Base-by-base conservation (phyloP, 805 yeast species). In the Lipomyces yamadae region DNA sequence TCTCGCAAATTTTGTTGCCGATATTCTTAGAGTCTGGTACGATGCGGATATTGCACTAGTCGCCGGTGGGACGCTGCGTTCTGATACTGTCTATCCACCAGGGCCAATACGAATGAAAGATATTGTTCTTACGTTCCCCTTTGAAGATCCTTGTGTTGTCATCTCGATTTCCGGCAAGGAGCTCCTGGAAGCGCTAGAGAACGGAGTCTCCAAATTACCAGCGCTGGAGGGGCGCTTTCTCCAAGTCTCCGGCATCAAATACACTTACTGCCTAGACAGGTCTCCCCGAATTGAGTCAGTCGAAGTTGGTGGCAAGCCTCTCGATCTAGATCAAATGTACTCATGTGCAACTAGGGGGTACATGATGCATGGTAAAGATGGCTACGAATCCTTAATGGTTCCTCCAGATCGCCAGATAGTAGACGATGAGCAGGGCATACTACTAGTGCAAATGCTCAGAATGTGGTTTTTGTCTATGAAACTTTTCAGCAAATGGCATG, bases 101-200 rank as follows among this genome's bases (percentile, higher is more conserved):
- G 73, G 73, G 2, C 67, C 69, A 8, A 18, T 71, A 3, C 29
- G 61, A 4, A 58, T 71, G 57, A 63, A 65, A 37, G 72, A 69
- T 33, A 60, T 71, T 32, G 72, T 70, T 10, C 42, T 66, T n/a
- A 58, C 70, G 10, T 71, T 71, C 35, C 73, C 73, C 1, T 71
- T 66, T 45, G 73, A 71, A 34, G 73, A 71, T 65, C 73, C 73
- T 1, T 67, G 70, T n/a, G 73, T 71, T 10, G 74, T 71, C 4
- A 52, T 71, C 13, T 50, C 61, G n/a, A 52, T 71, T 8, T 32
- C 70, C 30, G 73, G 73, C 11, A 32, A 53, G 33, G 64, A 62
- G 35, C 37, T 71, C 11, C 56, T 68, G 30, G 69, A 56, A 4
- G 72, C 72, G 7, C 61, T 71, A 4, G 73, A 71, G 56, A 70